These are phyloP conservation scores for Penicillium aurantiogriseum DNA, from an alignment of 2,329 filamentous ascomycete species.

Conservation along the genomic window DNA sequence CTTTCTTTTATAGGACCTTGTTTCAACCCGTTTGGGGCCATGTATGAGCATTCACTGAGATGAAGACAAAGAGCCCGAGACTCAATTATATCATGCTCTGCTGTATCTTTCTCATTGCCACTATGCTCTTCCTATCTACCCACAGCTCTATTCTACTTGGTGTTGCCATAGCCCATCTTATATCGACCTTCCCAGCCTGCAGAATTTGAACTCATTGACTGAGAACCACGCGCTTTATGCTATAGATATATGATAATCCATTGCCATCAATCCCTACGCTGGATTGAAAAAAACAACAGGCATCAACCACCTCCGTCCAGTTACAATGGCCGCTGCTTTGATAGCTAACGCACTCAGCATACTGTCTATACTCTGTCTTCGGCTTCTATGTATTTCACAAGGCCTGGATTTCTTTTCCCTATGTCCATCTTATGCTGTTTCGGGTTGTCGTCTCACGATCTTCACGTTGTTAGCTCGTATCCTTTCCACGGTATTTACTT, in stretches of 20 bases:
- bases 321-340: background rate
- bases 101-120: background rate
- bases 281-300: background rate
- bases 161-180: background rate
- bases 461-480: background rate
- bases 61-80: background rate
- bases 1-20: background rate
- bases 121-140: background rate
- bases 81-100: background rate
- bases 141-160: background rate
- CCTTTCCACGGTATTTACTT: background rate
- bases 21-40: background rate
- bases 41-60: background rate
- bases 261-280: background rate
- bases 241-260: background rate
- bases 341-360: background rate
- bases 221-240: too few relatives aligned
- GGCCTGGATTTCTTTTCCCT: background rate
- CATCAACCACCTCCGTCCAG: background rate
- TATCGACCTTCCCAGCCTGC: background rate
- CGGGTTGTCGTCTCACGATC: background rate
- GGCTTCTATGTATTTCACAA: background rate
- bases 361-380: background rate
- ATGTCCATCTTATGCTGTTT: background rate
- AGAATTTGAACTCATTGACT: background rate